Evolutionary conservation across 1,284 basidiomycete species (phyloP), one percentile per base, ranked within the genome.

Genomic region (Ustilago sp.): DNA sequence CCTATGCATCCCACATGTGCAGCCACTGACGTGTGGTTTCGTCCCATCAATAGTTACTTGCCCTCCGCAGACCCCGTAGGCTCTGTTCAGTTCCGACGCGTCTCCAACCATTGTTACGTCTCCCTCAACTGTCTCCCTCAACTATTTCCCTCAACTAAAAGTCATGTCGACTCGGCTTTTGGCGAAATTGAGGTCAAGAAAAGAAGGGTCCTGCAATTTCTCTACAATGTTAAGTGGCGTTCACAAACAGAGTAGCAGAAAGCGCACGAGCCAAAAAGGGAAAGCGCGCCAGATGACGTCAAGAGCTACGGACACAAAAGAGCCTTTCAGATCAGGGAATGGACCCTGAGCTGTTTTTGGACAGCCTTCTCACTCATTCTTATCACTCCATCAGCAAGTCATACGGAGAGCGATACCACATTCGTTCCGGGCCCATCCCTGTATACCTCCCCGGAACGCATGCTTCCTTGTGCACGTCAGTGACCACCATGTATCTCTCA

Each of bases 291-390:
- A 8, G 59, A 56, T 68, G 66, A 68, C 66, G 66, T 68, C 57
- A 62, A 61, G 36, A 34, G 17, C 31, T 28, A 35, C 32, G n/a
- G 51, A 63, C 19, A 41, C 35, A 38, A 43, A 52, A 41, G 32
- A 31, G 19, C 15, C 12, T 9, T 13, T 38, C 36, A 38, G 13
- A 38, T 38, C 36, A 45, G 23, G 15, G 35, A 52, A 39, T 54
- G 64, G 64, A 67, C 64, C 64, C 64, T 67, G 64, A 66, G 57
- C 63, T 63, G 51, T 23, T 43, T 23, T 43, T 19, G 11, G 48
- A 9, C 35, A 31, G 23, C 6, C 35, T 36, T 41, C 35, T 36
- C 19, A 31, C 8, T 34, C 28, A 28, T 38, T 28, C 38, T 43
- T 57, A 57, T 57, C 47, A 31, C 32, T 34, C 45, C 48, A 34